Conservation (phyloP, 1,284 basidiomycete species). For the Austroboletus olivaceoglutinosus region DNA sequence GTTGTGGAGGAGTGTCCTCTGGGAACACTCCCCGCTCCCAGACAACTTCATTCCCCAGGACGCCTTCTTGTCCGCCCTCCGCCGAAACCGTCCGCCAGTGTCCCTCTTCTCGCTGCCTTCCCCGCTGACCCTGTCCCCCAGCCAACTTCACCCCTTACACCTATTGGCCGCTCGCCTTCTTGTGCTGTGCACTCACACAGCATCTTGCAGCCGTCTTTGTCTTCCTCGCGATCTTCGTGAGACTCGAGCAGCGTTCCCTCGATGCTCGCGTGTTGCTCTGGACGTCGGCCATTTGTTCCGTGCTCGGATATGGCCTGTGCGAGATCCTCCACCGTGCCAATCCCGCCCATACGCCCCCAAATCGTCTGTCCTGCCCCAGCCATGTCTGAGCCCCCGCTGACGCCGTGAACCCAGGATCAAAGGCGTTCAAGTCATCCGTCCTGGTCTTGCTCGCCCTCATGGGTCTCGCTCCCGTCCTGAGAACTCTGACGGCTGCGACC, state of each 20-base stretch:
- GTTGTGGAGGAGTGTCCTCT: conserved; percentile 81
- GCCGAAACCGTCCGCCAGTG: conserved; percentile 66
- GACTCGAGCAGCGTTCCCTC: conserved; percentile 61
- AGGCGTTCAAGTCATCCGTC: conserved; percentile 70
- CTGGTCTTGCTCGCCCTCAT: conserved; percentile 87
- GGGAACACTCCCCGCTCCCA: conserved; percentile 73
- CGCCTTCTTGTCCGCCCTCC: conserved; percentile 76
- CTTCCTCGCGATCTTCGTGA: conserved; percentile 80
- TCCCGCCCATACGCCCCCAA: conserved; percentile 16
- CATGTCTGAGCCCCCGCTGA: conserved; percentile 6
- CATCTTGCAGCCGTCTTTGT: conserved; percentile 79
- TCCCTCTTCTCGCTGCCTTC: conserved; percentile 5
- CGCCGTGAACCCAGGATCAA: conserved; percentile 49
- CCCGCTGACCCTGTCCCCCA: conserved; percentile 33
- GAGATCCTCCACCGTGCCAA: conserved; percentile 48
- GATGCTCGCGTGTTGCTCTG: conserved; percentile 72
- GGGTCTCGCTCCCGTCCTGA: conserved; percentile 87
- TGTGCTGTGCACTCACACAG: conserved; percentile 81
- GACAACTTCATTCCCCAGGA: conserved; percentile 87
- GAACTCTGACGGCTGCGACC: conserved; percentile 91
- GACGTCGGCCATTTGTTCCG: conserved; percentile 58
- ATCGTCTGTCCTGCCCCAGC: conserved; percentile 22
- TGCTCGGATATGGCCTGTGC: conserved; percentile 63
- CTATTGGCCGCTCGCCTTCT: conserved; percentile 70
- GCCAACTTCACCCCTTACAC: conserved; percentile 76